A percentile compares a stretch with the other conserved stretches of the same genome.
Evolutionary conservation across 169 alveolate genomes (phyloP).

Genomic region (Plasmodium knowlesi): DNA sequence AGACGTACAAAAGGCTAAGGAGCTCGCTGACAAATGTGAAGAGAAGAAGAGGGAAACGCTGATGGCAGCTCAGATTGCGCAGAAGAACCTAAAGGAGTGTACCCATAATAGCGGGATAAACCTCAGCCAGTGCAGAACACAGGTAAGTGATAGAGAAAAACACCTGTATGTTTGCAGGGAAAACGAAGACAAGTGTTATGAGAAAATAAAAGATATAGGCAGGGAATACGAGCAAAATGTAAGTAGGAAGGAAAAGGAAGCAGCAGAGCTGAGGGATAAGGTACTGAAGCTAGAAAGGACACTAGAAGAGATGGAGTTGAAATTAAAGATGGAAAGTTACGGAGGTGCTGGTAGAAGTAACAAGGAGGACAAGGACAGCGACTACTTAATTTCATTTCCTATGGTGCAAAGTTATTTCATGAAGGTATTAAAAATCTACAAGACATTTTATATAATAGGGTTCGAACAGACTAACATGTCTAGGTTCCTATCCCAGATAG

Average conservation of each 20-base stretch:
- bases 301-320: background rate
- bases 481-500: background rate
- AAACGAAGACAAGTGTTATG: constrained; percentile 8
- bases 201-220: background rate
- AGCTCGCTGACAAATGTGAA: background rate
- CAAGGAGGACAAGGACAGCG: background rate
- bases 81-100: constrained; percentile 7
- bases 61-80: background rate
- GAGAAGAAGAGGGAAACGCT: background rate
- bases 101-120: background rate
- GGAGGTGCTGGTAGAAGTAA: background rate
- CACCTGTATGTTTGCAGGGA: constrained; percentile 26
- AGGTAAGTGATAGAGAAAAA: background rate
- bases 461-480: constrained; percentile 22
- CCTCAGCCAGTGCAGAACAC: background rate
- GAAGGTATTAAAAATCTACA: constrained; percentile 43
- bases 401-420: constrained; percentile 10
- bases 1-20: background rate
- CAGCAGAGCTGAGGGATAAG: background rate
- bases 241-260: constrained; percentile 30
- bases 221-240: background rate
- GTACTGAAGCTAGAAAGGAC: constrained; percentile 23
- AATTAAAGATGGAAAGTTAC: background rate
- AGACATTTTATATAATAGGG: constrained; percentile 31
- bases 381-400: constrained; percentile 34